phyloP scores from a whole-genome alignment of 371 early-diverging fungal genomes.

The Paraphysoderma sedebokerense region DNA sequence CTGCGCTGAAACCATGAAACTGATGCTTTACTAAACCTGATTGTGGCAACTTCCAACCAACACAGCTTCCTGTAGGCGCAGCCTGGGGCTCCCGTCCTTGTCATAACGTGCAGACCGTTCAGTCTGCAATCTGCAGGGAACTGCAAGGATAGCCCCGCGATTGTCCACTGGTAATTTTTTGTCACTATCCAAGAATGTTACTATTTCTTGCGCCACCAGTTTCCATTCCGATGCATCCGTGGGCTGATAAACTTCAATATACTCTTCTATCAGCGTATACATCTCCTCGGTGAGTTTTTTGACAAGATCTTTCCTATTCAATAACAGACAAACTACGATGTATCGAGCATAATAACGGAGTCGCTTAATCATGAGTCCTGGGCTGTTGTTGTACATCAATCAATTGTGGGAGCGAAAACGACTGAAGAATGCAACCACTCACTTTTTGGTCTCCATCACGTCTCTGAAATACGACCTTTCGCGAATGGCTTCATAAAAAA shows the following conservation, averaged over 20 bases:
- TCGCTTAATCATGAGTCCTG: conserved; percentile 84
- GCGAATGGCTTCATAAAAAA: conserved; percentile 90
- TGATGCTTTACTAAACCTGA: conserved; percentile 20
- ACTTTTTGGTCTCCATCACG: conserved; percentile 73
- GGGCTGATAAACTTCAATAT: conserved; percentile 64
- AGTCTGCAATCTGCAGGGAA: conserved; percentile 25
- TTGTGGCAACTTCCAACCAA: conserved; percentile 78
- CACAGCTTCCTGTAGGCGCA: conserved; percentile 77
- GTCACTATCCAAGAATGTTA: conserved; percentile 52
- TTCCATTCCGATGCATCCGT: conserved; percentile 86
- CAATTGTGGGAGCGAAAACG: not conserved
- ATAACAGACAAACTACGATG: conserved; percentile 80
- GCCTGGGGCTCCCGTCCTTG: conserved; percentile 18
- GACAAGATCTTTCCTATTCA: conserved; percentile 63
- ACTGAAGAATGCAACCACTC: conserved; percentile 2
- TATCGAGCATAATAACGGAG: conserved; percentile 91
- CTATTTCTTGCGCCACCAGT: conserved; percentile 72
- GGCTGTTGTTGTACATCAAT: conserved; percentile 20
- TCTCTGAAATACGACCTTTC: conserved; percentile 88
- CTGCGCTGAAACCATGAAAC: not conserved
- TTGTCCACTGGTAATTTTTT: not conserved
- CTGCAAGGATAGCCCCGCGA: not conserved
- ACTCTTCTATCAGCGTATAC: conserved; percentile 65
- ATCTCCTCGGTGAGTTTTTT: conserved; percentile 63
- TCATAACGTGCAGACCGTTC: conserved; percentile 31